Base-by-base conservation (phyloP, 441 rosid species). In the Euphorbia corollata region DNA sequence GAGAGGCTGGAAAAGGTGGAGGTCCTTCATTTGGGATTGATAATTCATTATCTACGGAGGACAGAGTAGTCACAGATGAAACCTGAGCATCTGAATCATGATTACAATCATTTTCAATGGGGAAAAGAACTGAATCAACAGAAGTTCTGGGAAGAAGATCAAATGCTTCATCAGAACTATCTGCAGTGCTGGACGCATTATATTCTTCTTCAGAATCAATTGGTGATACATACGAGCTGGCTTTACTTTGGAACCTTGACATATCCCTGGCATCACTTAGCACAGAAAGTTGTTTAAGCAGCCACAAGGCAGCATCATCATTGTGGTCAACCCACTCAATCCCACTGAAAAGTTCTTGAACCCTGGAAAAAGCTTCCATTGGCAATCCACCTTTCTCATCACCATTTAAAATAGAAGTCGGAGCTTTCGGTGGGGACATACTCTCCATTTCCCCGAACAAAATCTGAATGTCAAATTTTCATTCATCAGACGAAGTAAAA, bases 381-480 rank as follows among this genome's bases (percentile, higher is more conserved):
- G 98, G 98, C 77, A 93, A 78, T 73, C 98, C 98, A 64, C 97
- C 95, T 78, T 84, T 89, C 79, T 85, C 97, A 80, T 93, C 97
- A 39, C 95, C 96, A 80, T 83, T 87, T 75, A 90, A 77, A 67
- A 89, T 78, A 59, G 87, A 66, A 24, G 82, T 83, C 48, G 88
- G 91, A 69, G 80, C 91, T 71, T 80, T 83, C 43, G 80, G 85
- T 23, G 91, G 91, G 68, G 82, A 84, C 34, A 77, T 70, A 70
- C 79, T 87, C 72, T 90, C 97, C 76, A 78, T 81, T 61, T 93
- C 95, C 68, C 95, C 98, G 86, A 93, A 93, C 83, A 93, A 84
- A 79, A 90, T 90, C 98, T 93, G 86, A 59, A 73, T 32, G 64
- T 59, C 59, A 36, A 70, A 69, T 56, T 47, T 63, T 60, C 12